Evolutionary conservation across 805 yeast genomes (phyloP), one percentile per base, ranked within the genome.

Genomic region (Starmera caribaea): DNA sequence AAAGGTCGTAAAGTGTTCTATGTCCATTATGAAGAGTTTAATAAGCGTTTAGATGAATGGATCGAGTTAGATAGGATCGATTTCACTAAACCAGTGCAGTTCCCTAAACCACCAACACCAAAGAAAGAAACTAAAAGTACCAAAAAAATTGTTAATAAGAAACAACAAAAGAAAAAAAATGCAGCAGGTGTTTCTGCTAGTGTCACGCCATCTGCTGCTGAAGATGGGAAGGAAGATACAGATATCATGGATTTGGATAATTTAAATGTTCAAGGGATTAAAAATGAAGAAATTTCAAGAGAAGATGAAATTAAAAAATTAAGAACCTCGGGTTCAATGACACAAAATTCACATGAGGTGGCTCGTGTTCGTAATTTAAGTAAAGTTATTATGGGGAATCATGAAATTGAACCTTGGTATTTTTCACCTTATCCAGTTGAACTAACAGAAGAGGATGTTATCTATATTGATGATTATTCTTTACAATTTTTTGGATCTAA

Each of bases 21-120:
- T 57, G 96, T 92, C 27, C 99, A 92, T 60, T 92, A 88, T 63
- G 86, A 79, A 39, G 96, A 89, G 49, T 92, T 81, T 68, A 92
- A 92, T 66, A 92, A 92, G 61, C 82, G 99, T 59, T 71, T 92
- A 49, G 99, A 92, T 64, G 98, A 92, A 59, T 90, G 97, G 97
- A 76, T 92, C 7, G 68, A 72, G 16, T 68, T 75, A 5, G 79
- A 77, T 30, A 70, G 94, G 38, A 78, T 92, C 10, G 85, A 87
- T 56, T 71, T 78, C 39, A 65, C 69, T n/a, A 66, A 77, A 40
- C 86, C 86, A 0, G 74, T 90, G 41, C 73, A 74, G 15, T 66
- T 77, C 46, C 96, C 96, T 0, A 77, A 74, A 46, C 77, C 78
- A 0, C 74, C 72, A 44, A 63, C 61, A 29, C 63, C 55, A 36